phyloP scores from a whole-genome alignment of 305 asterid genomes.

The Nicotiana rustica region DNA sequence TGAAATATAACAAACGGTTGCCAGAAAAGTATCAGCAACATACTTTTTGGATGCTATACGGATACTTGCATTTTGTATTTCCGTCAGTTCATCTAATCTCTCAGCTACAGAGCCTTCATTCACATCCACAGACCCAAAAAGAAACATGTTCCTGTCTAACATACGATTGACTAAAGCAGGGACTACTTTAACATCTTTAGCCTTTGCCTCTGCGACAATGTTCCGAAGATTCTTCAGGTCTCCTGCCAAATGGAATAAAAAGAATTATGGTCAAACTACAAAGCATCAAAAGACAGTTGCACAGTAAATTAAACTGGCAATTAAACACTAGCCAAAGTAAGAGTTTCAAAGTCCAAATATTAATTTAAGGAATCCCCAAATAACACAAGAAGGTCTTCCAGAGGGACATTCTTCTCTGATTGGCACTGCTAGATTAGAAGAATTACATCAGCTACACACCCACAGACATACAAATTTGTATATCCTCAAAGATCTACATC shows the following conservation, averaged over 20 bases:
- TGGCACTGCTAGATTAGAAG: slow-evolving; percentile 19
- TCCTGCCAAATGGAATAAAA: slow-evolving; percentile 49
- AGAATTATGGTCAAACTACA: slow-evolving; percentile 7
- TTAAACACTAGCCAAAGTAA: not conserved
- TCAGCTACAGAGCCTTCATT: slow-evolving; percentile 68
- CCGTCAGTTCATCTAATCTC: slow-evolving; percentile 72
- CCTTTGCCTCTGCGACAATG: slow-evolving; percentile 66
- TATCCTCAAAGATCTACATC: not conserved
- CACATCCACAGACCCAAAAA: slow-evolving; percentile 73
- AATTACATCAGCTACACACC: not conserved
- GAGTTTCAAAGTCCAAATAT: not conserved
- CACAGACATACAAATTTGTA: too few relatives aligned
- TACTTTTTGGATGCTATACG: slow-evolving; percentile 74
- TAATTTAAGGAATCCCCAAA: slow-evolving; percentile 16
- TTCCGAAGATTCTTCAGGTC: slow-evolving; percentile 66
- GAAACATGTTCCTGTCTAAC: slow-evolving; percentile 75
- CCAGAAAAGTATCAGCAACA: slow-evolving; percentile 33
- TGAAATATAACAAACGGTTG: not conserved
- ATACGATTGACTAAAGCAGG: slow-evolving; percentile 67
- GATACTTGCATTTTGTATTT: slow-evolving; percentile 67
- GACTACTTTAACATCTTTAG: slow-evolving; percentile 54
- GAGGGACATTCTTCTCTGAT: not conserved
- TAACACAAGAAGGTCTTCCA: too few relatives aligned
- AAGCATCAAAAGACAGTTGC: slow-evolving; percentile 17
- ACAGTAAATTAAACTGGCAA: not conserved